A percentile compares a stretch with the other conserved stretches of the same genome.
These are phyloP conservation scores for Salix koriyanagi DNA, from an alignment of 345 rosid species.

Conservation along the genomic window DNA sequence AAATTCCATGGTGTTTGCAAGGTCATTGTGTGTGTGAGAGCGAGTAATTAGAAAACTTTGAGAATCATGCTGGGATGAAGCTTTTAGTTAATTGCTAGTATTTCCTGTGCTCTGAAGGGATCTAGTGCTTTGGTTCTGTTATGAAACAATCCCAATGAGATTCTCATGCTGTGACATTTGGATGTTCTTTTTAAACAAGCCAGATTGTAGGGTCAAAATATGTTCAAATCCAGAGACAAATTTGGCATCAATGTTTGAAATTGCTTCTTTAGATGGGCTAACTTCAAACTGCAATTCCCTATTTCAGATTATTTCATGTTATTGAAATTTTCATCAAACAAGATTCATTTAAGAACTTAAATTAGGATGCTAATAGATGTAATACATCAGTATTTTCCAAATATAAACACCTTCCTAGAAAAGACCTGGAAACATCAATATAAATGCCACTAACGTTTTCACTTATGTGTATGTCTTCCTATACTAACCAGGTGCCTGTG, in stretches of 20 bases:
- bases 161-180: neutral
- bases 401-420: neutral
- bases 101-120: neutral
- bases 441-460: neutral
- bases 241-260: neutral
- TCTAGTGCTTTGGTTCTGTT: neutral
- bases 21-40: neutral
- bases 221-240: neutral
- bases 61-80: neutral
- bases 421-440: neutral
- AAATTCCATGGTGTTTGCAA: neutral
- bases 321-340: constrained; percentile 1
- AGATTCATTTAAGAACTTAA: neutral
- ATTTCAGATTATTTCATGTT: neutral
- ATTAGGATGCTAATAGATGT: neutral
- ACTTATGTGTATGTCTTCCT: neutral
- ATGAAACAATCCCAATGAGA: neutral
- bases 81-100: neutral
- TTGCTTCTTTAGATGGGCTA: constrained; percentile 1
- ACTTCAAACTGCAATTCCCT: neutral
- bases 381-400: neutral
- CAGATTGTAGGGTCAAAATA: neutral
- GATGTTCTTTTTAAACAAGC: neutral
- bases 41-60: neutral
- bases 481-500: neutral